Evolutionary conservation across 2,329 filamentous ascomycete genomes (phyloP), one percentile per base, ranked within the genome.

Genomic region (Neofusicoccum kwambonambiense): DNA sequence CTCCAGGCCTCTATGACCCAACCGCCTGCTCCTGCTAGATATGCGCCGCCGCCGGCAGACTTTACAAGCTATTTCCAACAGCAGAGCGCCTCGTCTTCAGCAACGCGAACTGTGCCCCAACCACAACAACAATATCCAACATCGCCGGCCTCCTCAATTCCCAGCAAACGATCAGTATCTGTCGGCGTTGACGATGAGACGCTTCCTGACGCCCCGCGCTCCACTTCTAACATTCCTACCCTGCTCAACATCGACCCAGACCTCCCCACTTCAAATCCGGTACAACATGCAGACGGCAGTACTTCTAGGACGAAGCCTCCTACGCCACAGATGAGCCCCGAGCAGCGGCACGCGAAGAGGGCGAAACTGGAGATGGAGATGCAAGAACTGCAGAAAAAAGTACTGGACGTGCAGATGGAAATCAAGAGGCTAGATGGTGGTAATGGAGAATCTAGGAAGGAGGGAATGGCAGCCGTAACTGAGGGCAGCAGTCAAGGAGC

Each of bases 71-170:
- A 64, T 44, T 56, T 47, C 22, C 62, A 22, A 22, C 62, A 56
- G 31, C 50, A 62, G 37, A 37, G 44, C n/a, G 58, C 47, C 19
- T 39, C 34, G 3, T 51, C 44, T 12, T 50, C 58, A 6, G 51
- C 62, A 6, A 37, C 51, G 31, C 62, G 52, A 3, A 49, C 62
- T 31, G 49, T 63, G 8, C 34, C 61, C 3, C 61, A 56, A 37
- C 61, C 50, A 35, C 52, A 64, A 45, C 60, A 61, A 11, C 57
- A 52, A 63, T 64, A 64, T 15, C 62, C 62, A 13, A 64, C 62
- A 34, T 64, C 62, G 3, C 62, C 62, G 4, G 62, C 62, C 2
- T 64, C 62, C 4, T 64, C 62, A 7, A 47, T 64, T n/a, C 62
- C 62, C 31, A 64, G 62, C 51, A 64, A 64, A 44, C 62, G 62